These are phyloP conservation scores for Mucor ambiguus DNA, from an alignment of 371 early-diverging fungal genomes.

Conservation along the genomic window DNA sequence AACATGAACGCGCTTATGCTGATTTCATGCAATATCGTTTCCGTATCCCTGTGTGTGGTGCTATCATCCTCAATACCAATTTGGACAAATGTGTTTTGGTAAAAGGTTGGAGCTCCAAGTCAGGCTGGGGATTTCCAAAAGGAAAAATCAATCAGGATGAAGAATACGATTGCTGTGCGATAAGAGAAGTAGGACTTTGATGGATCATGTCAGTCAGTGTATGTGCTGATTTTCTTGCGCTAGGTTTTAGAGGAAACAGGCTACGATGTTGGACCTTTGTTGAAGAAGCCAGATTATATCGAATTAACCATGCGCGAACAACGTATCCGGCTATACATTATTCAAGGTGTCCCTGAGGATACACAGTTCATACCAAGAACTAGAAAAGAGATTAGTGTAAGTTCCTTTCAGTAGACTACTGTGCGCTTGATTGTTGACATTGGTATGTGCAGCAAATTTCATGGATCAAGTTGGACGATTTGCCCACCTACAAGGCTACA, in stretches of 20 bases:
- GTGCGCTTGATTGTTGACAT: neutral
- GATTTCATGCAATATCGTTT: constrained; percentile 97
- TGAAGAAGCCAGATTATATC: constrained; percentile 76
- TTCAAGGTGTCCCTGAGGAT: constrained; percentile 87
- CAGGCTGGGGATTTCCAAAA: constrained; percentile 97
- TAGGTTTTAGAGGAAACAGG: constrained; percentile 97
- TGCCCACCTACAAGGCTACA: constrained; percentile 46
- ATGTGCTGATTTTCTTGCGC: neutral
- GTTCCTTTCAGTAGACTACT: constrained; percentile 7
- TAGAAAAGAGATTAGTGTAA: constrained; percentile 94
- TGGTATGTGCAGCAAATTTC: constrained; percentile 38
- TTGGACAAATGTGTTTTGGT: constrained; percentile 91
- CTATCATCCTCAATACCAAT: constrained; percentile 90
- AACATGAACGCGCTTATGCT: constrained; percentile 85
- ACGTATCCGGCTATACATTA: constrained; percentile 89
- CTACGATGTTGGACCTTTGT: constrained; percentile 81
- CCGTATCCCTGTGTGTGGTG: constrained; percentile 98
- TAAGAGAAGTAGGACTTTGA: constrained; percentile 72
- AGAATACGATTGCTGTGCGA: constrained; percentile 88
- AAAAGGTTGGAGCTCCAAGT: constrained; percentile 85
- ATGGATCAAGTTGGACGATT: constrained; percentile 51
- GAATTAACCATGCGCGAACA: constrained; percentile 88
- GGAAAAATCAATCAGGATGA: constrained; percentile 99
- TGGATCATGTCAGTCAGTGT: neutral
- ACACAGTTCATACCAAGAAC: constrained; percentile 88